Conservation (phyloP, 495 filamentous ascomycete species). For the Xylaria palmicola region DNA sequence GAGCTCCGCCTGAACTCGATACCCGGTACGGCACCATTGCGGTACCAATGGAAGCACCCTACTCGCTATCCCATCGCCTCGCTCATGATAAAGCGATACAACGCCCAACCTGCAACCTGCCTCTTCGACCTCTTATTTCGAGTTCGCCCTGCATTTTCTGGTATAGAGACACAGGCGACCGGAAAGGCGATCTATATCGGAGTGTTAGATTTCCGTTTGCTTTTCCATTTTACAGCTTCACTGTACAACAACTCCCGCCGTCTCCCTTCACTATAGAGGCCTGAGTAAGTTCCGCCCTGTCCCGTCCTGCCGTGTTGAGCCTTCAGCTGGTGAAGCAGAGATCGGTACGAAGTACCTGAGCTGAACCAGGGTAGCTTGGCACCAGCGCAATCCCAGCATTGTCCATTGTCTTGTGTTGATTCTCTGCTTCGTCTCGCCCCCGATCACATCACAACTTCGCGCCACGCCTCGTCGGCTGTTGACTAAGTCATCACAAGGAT, state of each 20-base stretch:
- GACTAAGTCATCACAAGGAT: not conserved
- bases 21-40: too few relatives aligned
- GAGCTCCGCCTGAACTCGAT: not conserved
- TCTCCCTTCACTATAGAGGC: too few relatives aligned
- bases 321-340: too few relatives aligned
- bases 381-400: not conserved
- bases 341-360: too few relatives aligned
- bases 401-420: not conserved
- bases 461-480: not conserved
- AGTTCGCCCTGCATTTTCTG: not conserved
- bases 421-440: not conserved
- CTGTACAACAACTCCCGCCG: too few relatives aligned
- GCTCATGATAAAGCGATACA: conserved; percentile 1
- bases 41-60: too few relatives aligned
- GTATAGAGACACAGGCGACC: not conserved
- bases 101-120: not conserved
- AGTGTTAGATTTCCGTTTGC: too few relatives aligned
- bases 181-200: too few relatives aligned
- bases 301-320: too few relatives aligned
- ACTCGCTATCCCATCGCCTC: not conserved
- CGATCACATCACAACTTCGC: not conserved
- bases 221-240: too few relatives aligned
- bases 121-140: too few relatives aligned
- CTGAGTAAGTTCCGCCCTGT: too few relatives aligned
- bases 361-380: not conserved